These are phyloP conservation scores for Hypoxylon sp. DNA, from an alignment of 2,329 filamentous ascomycete species.

Conservation along the genomic window DNA sequence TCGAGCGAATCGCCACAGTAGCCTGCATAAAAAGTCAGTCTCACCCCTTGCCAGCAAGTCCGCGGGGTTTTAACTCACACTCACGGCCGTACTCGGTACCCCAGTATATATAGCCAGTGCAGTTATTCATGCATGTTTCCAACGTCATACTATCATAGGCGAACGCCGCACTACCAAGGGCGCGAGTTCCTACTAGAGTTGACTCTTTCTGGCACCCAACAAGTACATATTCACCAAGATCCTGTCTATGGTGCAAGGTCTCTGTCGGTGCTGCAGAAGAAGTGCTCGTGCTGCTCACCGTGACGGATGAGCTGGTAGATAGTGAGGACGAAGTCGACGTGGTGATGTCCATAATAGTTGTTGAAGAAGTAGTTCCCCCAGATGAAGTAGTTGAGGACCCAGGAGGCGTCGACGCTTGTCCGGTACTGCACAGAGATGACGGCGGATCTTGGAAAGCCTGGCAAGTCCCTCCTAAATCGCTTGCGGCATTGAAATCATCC, in stretches of 20 bases:
- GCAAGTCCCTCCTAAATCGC: conserved; percentile 62
- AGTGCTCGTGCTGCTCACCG: conserved; percentile 49
- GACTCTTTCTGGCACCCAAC: conserved; percentile 67
- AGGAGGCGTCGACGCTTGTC: conserved; percentile 40
- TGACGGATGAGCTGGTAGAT: conserved; percentile 33
- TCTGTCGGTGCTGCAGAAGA: conserved; percentile 51
- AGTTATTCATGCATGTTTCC: conserved; percentile 63
- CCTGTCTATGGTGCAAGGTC: conserved; percentile 57
- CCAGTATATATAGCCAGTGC: conserved; percentile 63
- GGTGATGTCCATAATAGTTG: conserved; percentile 31
- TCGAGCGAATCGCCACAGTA: conserved; percentile 64
- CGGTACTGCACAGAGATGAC: conserved; percentile 49
- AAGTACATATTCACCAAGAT: conserved; percentile 61
- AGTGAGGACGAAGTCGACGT: conserved; percentile 35
- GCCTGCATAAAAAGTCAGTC: conserved; percentile 50
- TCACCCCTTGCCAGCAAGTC: not conserved
- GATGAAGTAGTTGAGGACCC: conserved; percentile 38
- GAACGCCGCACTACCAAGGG: conserved; percentile 59
- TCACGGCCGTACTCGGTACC: conserved; percentile 68
- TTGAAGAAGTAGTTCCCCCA: conserved; percentile 46
- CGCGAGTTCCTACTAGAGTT: conserved; percentile 56
- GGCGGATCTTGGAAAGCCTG: conserved; percentile 57
- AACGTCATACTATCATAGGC: conserved; percentile 66
- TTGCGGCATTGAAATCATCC: conserved; percentile 66
- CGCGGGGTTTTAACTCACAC: conserved; percentile 55